Conservation (phyloP, 2,329 filamentous ascomycete genomes). For the Xylariomycetidae sp. region DNA sequence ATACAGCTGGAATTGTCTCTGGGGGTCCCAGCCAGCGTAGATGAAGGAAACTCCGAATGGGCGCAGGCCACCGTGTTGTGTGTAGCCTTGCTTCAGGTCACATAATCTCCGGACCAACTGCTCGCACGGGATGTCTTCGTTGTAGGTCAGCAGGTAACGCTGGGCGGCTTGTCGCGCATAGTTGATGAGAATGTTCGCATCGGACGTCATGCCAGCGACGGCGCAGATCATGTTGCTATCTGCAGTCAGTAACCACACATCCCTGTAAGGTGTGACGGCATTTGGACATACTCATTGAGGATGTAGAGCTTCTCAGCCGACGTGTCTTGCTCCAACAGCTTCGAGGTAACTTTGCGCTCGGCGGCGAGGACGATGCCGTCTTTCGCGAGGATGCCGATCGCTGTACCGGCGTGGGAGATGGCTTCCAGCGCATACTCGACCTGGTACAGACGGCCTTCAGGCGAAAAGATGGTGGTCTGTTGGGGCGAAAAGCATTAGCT, state of each 20-base stretch:
- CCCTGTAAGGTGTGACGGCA: not conserved
- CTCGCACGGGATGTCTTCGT: conserved; percentile 99
- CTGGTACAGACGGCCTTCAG: conserved; percentile 96
- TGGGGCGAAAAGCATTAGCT: conserved; percentile 15
- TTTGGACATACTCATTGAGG: conserved; percentile 83
- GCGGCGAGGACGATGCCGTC: conserved; percentile 98
- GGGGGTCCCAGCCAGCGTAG: conserved; percentile 95
- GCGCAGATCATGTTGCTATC: conserved; percentile 98
- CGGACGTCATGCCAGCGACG: conserved; percentile 97
- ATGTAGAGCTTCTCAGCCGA: conserved; percentile 99
- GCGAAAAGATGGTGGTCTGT: conserved; percentile 99
- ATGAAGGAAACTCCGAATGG: conserved; percentile 99
- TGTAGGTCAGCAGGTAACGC: conserved; percentile 96
- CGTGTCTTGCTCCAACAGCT: conserved; percentile 97
- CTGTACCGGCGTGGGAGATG: conserved; percentile 96
- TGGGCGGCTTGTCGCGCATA: conserved; percentile 96
- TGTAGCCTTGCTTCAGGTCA: conserved; percentile 98
- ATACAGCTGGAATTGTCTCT: conserved; percentile 96
- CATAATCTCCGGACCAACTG: conserved; percentile 95
- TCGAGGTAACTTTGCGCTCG: conserved; percentile 98
- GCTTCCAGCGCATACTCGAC: conserved; percentile 99
- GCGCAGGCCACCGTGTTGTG: conserved; percentile 94
- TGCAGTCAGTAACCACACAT: conserved; percentile 1
- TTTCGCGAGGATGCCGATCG: conserved; percentile 91
- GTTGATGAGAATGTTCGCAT: conserved; percentile 99